Percentiles rank a stretch among this genome's conserved stretches.
Evolutionary conservation across 306 rosid species (phyloP).

Genomic region (Calophaca sinica): DNA sequence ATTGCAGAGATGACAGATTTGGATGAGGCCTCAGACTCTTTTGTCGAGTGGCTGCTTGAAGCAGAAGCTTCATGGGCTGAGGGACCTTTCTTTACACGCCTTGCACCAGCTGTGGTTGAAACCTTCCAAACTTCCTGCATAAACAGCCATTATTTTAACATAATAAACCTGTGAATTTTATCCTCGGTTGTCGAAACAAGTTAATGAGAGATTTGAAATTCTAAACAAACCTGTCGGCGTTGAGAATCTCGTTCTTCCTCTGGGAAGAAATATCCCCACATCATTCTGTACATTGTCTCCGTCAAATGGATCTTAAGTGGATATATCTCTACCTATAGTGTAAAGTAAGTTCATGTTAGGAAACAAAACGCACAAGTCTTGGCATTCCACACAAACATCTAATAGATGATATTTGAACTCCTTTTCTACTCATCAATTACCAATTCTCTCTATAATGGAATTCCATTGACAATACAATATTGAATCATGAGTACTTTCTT

Average conservation of each 20-base stretch:
- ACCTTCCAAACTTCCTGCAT: slow-evolving; percentile 97
- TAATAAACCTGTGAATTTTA: slow-evolving; percentile 34
- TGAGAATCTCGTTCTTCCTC: slow-evolving; percentile 88
- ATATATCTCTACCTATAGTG: slow-evolving; percentile 78
- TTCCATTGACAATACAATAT: no score
- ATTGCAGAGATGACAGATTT: slow-evolving; percentile 56
- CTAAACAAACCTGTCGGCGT: slow-evolving; percentile 81
- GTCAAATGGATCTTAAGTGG: slow-evolving; percentile 97
- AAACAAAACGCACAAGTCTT: slow-evolving; percentile 34
- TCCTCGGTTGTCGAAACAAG: slow-evolving; percentile 32
- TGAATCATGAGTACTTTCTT: background rate
- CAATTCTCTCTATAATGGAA: no score
- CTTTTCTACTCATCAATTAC: no score
- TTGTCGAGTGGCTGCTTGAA: slow-evolving; percentile 59
- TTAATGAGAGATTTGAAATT: slow-evolving; percentile 15
- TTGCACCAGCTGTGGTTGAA: slow-evolving; percentile 90
- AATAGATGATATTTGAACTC: slow-evolving; percentile 15
- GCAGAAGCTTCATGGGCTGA: slow-evolving; percentile 60
- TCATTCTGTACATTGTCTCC: slow-evolving; percentile 91
- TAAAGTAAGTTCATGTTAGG: slow-evolving; percentile 46
- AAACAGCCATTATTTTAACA: slow-evolving; percentile 38
- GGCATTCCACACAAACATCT: slow-evolving; percentile 29
- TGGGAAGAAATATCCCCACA: slow-evolving; percentile 96
- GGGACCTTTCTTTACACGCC: slow-evolving; percentile 81
- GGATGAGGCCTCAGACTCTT: slow-evolving; percentile 66